Evolutionary conservation across 495 filamentous ascomycete genomes (phyloP).

Genomic region (Eremomyces bilateralis): DNA sequence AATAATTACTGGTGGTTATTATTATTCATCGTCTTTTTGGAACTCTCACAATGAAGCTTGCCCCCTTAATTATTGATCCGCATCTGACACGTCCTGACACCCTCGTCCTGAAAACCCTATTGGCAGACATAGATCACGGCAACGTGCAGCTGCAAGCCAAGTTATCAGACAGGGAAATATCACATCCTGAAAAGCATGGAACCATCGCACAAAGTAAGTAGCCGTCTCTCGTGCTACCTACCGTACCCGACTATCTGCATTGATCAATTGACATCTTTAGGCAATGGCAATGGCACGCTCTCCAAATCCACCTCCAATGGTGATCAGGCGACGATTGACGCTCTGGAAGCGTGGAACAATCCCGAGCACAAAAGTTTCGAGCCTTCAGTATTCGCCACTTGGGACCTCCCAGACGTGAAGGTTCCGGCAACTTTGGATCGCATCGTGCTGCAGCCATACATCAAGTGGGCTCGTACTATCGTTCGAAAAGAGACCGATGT

Average conservation of each 20-base stretch:
- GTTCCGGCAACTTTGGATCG: slow-evolving; percentile 21
- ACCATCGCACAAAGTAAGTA: no score
- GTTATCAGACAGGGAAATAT: no score
- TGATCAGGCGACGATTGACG: no score
- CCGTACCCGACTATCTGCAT: no score
- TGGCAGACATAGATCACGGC: not conserved
- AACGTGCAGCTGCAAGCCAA: slow-evolving; percentile 2
- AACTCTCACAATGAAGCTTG: not conserved
- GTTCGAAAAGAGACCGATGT: slow-evolving; percentile 44
- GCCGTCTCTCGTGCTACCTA: no score
- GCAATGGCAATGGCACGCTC: no score
- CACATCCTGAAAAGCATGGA: no score
- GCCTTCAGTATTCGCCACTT: slow-evolving; percentile 30
- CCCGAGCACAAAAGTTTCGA: slow-evolving; percentile 23
- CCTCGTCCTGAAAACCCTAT: not conserved
- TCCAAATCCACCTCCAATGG: no score
- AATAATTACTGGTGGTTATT: no score
- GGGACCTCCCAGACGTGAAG: slow-evolving; percentile 20
- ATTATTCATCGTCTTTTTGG: no score
- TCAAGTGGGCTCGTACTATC: slow-evolving; percentile 27
- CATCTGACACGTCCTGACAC: not conserved
- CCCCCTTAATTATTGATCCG: not conserved
- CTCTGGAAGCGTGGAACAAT: slow-evolving; percentile 33
- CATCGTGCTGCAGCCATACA: slow-evolving; percentile 33
- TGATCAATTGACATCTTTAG: no score